Percentiles rank a stretch among this genome's conserved stretches.
Conservation (phyloP, 257 asterid species). For the Lantana camara region DNA sequence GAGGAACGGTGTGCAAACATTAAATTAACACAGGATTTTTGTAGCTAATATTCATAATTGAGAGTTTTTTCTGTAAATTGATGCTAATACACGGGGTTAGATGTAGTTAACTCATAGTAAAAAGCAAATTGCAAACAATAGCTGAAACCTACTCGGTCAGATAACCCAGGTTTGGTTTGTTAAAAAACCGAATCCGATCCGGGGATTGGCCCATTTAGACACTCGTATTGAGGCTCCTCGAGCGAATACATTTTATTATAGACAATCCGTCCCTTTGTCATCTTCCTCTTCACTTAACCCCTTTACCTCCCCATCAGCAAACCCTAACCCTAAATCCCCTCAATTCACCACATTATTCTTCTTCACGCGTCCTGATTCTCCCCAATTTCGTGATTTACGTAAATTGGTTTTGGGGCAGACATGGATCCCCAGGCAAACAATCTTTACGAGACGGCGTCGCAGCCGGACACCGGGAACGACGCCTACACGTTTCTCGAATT, state of each 20-base stretch:
- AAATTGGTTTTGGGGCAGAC: conserved; percentile 1
- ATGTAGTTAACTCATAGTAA: no score
- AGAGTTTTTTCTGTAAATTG: no score
- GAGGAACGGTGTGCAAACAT: no score
- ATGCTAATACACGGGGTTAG: no score
- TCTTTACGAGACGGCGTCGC: conserved; percentile 94
- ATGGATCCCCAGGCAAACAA: conserved; percentile 82
- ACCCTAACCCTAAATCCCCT: conserved; percentile 53
- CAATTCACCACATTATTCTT: neutral
- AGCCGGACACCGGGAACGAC: conserved; percentile 93
- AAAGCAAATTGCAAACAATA: neutral
- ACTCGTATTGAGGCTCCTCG: neutral
- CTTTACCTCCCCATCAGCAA: conserved; percentile 31
- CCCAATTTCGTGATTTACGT: conserved; percentile 27
- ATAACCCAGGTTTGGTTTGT: neutral
- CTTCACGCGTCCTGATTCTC: conserved; percentile 13
- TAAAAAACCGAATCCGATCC: neutral
- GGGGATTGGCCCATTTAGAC: neutral
- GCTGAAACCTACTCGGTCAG: neutral
- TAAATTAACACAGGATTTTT: no score
- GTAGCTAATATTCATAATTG: no score
- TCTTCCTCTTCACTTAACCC: conserved; percentile 34
- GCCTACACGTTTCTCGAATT: conserved; percentile 91
- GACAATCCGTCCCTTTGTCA: conserved; percentile 3
- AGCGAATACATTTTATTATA: neutral